phyloP scores from a whole-genome alignment of 768 basidiomycete genomes.

The Nevesoporus exiguus region DNA sequence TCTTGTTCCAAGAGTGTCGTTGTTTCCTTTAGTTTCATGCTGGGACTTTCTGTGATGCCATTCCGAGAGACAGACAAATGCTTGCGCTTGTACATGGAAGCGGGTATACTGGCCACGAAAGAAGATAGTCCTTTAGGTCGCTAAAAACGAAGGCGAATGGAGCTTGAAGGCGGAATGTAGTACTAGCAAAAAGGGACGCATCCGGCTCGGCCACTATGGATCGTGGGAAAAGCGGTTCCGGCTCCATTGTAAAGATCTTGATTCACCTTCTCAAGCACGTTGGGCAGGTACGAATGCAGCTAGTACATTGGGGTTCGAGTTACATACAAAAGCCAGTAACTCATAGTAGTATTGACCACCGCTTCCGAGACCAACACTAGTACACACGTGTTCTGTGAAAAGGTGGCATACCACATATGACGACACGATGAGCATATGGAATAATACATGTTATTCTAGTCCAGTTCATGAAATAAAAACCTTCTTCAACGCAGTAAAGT shows the following conservation, averaged over 20 bases:
- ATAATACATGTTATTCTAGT: not conserved
- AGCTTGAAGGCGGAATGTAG: not conserved
- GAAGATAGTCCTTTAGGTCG: not conserved
- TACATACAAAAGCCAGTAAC: slow-evolving; percentile 11
- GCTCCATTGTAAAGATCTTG: slow-evolving; percentile 17
- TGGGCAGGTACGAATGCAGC: slow-evolving; percentile 18
- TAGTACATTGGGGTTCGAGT: slow-evolving; percentile 12
- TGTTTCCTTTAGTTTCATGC: not conserved
- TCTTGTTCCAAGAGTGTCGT: slow-evolving; percentile 52
- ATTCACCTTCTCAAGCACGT: slow-evolving; percentile 25
- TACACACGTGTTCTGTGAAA: slow-evolving; percentile 14
- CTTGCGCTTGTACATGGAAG: slow-evolving; percentile 18
- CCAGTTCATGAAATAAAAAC: slow-evolving; percentile 81
- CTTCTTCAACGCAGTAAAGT: slow-evolving; percentile 69
- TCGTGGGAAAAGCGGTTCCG: slow-evolving; percentile 18
- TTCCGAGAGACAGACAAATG: slow-evolving; percentile 5
- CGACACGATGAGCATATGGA: not conserved
- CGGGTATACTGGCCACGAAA: not conserved
- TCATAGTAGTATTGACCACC: slow-evolving; percentile 12
- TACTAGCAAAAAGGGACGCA: not conserved
- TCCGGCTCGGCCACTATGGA: not conserved
- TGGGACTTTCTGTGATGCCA: not conserved
- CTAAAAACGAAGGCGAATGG: not conserved
- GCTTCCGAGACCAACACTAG: slow-evolving; percentile 22
- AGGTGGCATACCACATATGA: not conserved